Percentiles rank a stretch among this genome's conserved stretches.
Conservation (phyloP, 371 early-diverging fungal genomes). For the Basidiobolus heterosporus region DNA sequence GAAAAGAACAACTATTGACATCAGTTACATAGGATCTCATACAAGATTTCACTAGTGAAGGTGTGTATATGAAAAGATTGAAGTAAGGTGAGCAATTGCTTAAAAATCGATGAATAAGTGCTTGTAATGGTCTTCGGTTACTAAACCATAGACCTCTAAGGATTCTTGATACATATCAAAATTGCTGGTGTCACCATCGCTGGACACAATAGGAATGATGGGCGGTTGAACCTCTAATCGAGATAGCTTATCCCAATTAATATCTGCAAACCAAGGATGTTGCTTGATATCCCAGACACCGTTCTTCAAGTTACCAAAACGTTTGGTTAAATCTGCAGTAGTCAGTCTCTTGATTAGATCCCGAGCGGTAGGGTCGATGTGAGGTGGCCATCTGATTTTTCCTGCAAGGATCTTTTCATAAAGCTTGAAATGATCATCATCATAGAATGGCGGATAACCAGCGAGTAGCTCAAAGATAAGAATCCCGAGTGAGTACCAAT, state of each 20-base stretch:
- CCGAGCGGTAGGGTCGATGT: slow-evolving; percentile 74
- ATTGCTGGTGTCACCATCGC: slow-evolving; percentile 86
- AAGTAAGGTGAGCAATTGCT: not conserved
- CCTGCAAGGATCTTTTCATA: slow-evolving; percentile 89
- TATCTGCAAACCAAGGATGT: slow-evolving; percentile 88
- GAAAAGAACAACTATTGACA: too few relatives aligned
- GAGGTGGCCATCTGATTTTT: slow-evolving; percentile 70
- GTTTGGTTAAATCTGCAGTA: slow-evolving; percentile 71
- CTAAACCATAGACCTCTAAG: slow-evolving; percentile 37
- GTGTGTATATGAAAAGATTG: too few relatives aligned
- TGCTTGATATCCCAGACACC: slow-evolving; percentile 81
- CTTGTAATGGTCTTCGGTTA: not conserved
- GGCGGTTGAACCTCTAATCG: slow-evolving; percentile 74
- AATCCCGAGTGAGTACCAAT: slow-evolving; percentile 93
- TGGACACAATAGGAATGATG: slow-evolving; percentile 65
- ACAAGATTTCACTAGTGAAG: too few relatives aligned
- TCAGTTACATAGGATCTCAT: too few relatives aligned
- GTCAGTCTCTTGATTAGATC: slow-evolving; percentile 77
- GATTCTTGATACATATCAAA: slow-evolving; percentile 87
- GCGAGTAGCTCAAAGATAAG: slow-evolving; percentile 87
- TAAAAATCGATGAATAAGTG: not conserved
- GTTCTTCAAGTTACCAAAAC: slow-evolving; percentile 80
- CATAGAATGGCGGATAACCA: slow-evolving; percentile 91
- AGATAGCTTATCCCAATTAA: slow-evolving; percentile 73
- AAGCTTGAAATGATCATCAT: slow-evolving; percentile 82